Conservation (phyloP, 257 asterid genomes). For the Pogostemon cablin region DNA sequence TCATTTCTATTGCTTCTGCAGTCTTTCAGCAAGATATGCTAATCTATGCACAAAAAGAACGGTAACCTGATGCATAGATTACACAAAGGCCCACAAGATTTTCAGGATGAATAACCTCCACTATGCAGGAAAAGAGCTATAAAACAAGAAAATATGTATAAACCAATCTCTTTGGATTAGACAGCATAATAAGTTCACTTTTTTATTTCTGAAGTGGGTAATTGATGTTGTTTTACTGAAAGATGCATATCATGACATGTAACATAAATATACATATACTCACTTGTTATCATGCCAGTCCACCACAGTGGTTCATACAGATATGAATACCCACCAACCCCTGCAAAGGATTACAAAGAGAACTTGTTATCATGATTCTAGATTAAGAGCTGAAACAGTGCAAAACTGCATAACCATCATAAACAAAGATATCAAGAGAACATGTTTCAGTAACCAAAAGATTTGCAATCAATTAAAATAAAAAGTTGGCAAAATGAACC, state of each 20-base stretch:
- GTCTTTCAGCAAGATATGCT: slow-evolving; percentile 12
- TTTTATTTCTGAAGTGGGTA: slow-evolving; percentile 19
- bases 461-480: slow-evolving; percentile 1
- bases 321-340: slow-evolving; percentile 85
- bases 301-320: slow-evolving; percentile 90
- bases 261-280: slow-evolving; percentile 31
- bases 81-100: slow-evolving; percentile 11
- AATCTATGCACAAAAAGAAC: background rate
- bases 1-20: slow-evolving; percentile 5
- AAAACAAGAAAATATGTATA: background rate
- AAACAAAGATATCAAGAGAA: background rate
- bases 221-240: background rate
- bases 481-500: background rate
- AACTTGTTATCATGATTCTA: slow-evolving; percentile 11
- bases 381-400: slow-evolving; percentile 19
- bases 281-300: slow-evolving; percentile 87
- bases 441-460: slow-evolving; percentile 23
- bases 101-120: slow-evolving; percentile 20
- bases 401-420: slow-evolving; percentile 26
- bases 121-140: slow-evolving; percentile 6
- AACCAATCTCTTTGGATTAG: background rate
- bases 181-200: slow-evolving; percentile 20
- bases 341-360: slow-evolving; percentile 39
- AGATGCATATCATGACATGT: background rate
- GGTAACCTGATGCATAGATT: slow-evolving; percentile 9